Evolutionary conservation across 1,284 basidiomycete species (phyloP), one percentile per base, ranked within the genome.

Genomic region (Rhodotorula sp.): DNA sequence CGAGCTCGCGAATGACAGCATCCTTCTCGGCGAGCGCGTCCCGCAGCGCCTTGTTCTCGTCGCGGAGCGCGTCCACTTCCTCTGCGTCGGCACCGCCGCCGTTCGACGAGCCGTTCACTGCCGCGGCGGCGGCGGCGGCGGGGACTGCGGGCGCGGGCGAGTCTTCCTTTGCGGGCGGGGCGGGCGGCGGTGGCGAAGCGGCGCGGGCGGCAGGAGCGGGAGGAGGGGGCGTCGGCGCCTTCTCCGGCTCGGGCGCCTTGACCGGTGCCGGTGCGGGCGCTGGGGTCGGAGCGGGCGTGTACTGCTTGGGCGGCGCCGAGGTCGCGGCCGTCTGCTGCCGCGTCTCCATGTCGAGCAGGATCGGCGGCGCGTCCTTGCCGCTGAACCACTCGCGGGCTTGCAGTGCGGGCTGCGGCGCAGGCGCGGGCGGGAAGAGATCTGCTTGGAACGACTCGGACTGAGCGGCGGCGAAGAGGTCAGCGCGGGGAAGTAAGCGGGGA

Each of bases 391-490:
- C 93, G 64, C 86, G 84, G 1, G 93, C 91, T 14, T 87, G 85
- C 65, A 97, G 85, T 1, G 92, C 88, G 17, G 94, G 88, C 79
- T 94, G 90, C 59, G 85, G 82, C 14, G 92, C 92, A 0, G 89
- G 89, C 2, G 93, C 96, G 23, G 91, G 91, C 2, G 96, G 95
- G 86, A 89, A 98, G 80, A 99, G 96, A 82, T 96, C 93, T 19
- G 91, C 89, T 82, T 92, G 92, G 89, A 94, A 95, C 7, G 88
- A 87, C 71, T 94, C 92, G 42, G 91, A 85, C 89, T 91, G 78
- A 44, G 41, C 4, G 17, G 25, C 16, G 25, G 25, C 14, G 17
- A 27, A 19, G 53, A 10, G 58, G 44, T 46, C 41, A 25, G 41
- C 68, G 41, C 56, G 61, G 56, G 48, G 9, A 27, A 55, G 63